Evolutionary conservation across 75 land plant genomes (phyloP).

Genomic region (Sequoia sempervirens): DNA sequence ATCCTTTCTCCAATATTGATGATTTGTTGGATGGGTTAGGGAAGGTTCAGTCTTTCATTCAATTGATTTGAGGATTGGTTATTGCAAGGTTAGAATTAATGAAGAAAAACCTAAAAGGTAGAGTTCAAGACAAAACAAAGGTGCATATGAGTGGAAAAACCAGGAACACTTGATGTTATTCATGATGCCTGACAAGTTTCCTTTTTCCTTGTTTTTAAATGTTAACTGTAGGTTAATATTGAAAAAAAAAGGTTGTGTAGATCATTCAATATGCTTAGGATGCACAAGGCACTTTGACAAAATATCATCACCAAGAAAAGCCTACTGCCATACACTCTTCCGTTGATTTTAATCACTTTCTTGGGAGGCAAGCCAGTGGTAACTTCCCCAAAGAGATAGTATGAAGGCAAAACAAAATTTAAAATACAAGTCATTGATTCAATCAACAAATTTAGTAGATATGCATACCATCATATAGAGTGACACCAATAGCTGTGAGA

Average conservation of each 20-base stretch:
- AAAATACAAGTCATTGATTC: neutral
- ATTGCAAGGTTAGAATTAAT: neutral
- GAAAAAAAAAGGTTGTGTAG: neutral
- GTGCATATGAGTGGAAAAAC: neutral
- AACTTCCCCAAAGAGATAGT: neutral
- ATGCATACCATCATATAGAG: constrained; percentile 32
- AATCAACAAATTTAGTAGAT: constrained; percentile 1
- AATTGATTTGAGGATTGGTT: neutral
- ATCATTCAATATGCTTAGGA: neutral
- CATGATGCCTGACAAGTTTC: neutral
- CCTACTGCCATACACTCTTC: neutral
- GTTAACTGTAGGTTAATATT: neutral
- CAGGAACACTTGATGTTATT: neutral
- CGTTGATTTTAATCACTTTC: neutral
- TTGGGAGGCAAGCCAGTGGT: neutral
- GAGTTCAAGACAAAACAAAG: neutral
- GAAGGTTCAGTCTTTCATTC: neutral
- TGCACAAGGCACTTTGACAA: neutral
- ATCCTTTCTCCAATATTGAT: neutral
- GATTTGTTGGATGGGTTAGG: neutral
- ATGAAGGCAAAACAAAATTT: neutral
- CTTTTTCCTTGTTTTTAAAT: neutral
- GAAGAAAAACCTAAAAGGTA: neutral
- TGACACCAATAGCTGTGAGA: constrained; percentile 36
- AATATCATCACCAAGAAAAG: neutral